These are phyloP conservation scores for Amanita fuliginea DNA, from an alignment of 768 basidiomycete genomes.

Conservation along the genomic window DNA sequence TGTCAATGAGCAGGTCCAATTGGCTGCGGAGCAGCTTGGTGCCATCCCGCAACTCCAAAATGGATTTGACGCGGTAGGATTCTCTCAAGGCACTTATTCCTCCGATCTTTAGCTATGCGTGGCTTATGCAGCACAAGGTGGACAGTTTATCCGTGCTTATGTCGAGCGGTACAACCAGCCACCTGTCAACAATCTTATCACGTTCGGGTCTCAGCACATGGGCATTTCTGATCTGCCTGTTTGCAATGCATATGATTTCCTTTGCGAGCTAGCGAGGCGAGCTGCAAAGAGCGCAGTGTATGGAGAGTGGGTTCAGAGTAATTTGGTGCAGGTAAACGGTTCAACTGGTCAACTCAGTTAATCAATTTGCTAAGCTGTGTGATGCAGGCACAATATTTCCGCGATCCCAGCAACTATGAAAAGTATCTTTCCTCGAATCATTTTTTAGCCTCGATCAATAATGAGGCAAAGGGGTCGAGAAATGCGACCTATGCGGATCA, in stretches of 20 bases:
- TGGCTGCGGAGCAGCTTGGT: constrained; percentile 54
- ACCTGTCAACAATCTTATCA: constrained; percentile 70
- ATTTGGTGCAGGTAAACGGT: constrained; percentile 53
- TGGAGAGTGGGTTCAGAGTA: constrained; percentile 61
- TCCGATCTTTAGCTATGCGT: background rate
- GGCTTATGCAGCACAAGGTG: constrained; percentile 30
- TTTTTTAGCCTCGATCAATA: constrained; percentile 73
- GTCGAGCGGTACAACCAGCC: constrained; percentile 67
- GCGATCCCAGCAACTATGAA: constrained; percentile 53
- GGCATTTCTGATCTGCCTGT: constrained; percentile 67
- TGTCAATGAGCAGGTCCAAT: constrained; percentile 55
- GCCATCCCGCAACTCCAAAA: constrained; percentile 48
- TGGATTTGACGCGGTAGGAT: constrained; percentile 82
- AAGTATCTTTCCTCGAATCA: constrained; percentile 47
- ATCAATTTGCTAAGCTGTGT: background rate
- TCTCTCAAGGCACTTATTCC: constrained; percentile 57
- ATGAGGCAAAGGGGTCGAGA: constrained; percentile 44
- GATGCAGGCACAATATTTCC: constrained; percentile 73
- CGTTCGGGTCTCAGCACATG: constrained; percentile 85
- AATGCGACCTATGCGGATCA: constrained; percentile 54
- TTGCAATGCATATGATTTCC: constrained; percentile 53
- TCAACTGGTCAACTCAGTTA: background rate
- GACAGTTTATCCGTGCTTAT: constrained; percentile 83
- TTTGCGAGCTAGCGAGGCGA: constrained; percentile 59
- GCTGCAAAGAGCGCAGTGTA: constrained; percentile 59